Evolutionary conservation across 768 basidiomycete species (phyloP), one percentile per base, ranked within the genome.

Genomic region (Tricholoma terreum): DNA sequence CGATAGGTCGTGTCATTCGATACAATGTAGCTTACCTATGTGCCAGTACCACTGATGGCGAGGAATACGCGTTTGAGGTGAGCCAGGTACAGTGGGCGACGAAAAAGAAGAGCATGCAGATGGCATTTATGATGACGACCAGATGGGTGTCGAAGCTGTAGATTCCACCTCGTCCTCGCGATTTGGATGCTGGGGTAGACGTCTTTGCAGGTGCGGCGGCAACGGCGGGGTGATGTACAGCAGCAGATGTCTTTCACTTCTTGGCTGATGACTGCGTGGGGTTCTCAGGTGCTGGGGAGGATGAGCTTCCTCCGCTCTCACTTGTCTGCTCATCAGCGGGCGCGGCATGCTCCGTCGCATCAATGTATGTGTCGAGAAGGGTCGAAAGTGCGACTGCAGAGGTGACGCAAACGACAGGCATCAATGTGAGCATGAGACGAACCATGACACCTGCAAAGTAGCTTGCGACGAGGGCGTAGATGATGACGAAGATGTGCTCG

Each of bases 381-480:
- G 86, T 82, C 3, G 94, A 95, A 57, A 97, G 76, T 1, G 94
- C 94, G 30, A 98, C 86, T 6, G 97, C 97, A 15, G 93, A 87
- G 15, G 93, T 71, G 57, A 98, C 91, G 68, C 97, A 99, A 45
- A 98, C 97, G 56, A 96, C 90, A 1, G 97, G 97, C 0, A 96
- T 98, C 56, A 99, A 85, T 22, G 97, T 90, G 54, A 99, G 81
- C 93, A 99, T 98, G 58, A 98, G 81, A 56, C 97, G 94, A 61
- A 99, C 97, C 97, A 99, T 99, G 69, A 99, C 96, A 42, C 97
- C 97, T 4, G 97, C 96, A 67, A 99, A 99, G 80, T 99, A 99
- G 71, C 92, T 94, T 49, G 90, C 93, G 67, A 98, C 85, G 61
- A 92, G 84, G 21, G 97, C 87, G 72, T 98, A 99, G 73, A 98